Conservation (phyloP, 148 eudicot species). For the Cornus suecica region DNA sequence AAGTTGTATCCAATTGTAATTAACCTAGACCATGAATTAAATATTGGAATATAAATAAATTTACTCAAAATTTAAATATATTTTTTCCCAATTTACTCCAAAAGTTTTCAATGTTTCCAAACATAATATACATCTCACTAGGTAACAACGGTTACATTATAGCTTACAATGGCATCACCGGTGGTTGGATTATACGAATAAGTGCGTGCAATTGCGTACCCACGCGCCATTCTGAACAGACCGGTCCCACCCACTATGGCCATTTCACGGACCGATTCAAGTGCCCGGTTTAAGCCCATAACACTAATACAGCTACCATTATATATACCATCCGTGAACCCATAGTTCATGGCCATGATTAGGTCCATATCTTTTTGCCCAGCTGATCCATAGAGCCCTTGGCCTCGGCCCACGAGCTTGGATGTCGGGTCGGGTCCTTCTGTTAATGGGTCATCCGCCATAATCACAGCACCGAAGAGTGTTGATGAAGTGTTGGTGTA, state of each 20-base stretch:
- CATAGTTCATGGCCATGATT: slow-evolving; percentile 47
- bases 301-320: slow-evolving; percentile 57
- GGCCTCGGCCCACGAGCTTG: slow-evolving; percentile 50
- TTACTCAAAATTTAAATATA: too few species aligned
- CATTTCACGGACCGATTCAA: slow-evolving; percentile 46
- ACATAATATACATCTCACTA: too few species aligned
- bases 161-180: slow-evolving; percentile 56
- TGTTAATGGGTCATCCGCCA: slow-evolving; percentile 57
- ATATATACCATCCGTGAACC: slow-evolving; percentile 44
- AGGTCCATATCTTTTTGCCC: slow-evolving; percentile 29
- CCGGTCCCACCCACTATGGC: slow-evolving; percentile 69
- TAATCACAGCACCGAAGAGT: slow-evolving; percentile 35
- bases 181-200: slow-evolving; percentile 20
- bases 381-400: slow-evolving; percentile 53
- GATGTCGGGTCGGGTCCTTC: slow-evolving; percentile 47
- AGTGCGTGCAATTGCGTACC: slow-evolving; percentile 34
- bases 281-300: slow-evolving; percentile 41
- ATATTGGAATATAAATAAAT: too few species aligned
- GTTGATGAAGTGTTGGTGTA: slow-evolving; percentile 15
- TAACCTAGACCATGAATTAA: too few species aligned
- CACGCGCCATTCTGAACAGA: slow-evolving; percentile 52
- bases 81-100: too few species aligned
- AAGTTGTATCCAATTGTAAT: too few species aligned
- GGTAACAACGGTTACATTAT: slow-evolving; percentile 43
- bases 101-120: too few species aligned